These are phyloP conservation scores for Aspergillus viridinutans DNA, from an alignment of 2,329 filamentous ascomycete species.

Conservation along the genomic window DNA sequence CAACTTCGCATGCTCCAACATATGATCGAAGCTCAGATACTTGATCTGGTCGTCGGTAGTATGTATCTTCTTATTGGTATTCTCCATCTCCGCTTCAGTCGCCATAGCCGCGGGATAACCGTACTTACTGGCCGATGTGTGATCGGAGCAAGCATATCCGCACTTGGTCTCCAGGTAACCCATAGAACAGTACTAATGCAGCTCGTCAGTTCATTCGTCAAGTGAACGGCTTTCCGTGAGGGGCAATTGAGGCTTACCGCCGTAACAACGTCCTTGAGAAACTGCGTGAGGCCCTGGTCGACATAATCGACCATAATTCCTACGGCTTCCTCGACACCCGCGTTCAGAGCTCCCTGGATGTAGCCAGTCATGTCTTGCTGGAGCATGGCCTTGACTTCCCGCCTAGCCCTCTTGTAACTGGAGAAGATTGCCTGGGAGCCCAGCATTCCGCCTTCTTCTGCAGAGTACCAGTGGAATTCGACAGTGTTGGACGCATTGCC, in stretches of 20 bases:
- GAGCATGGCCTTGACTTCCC: conserved; percentile 89
- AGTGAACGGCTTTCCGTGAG: neutral
- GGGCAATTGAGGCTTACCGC: conserved; percentile 43
- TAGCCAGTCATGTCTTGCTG: conserved; percentile 98
- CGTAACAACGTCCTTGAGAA: conserved; percentile 84
- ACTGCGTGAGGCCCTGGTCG: conserved; percentile 73
- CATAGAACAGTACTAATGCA: conserved; percentile 72
- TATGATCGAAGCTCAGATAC: conserved; percentile 76
- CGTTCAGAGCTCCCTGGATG: conserved; percentile 74
- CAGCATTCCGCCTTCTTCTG: conserved; percentile 81
- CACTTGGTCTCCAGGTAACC: conserved; percentile 84
- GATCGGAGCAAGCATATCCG: conserved; percentile 76
- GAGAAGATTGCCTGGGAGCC: conserved; percentile 88
- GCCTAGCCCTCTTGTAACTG: conserved; percentile 66
- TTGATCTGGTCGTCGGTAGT: conserved; percentile 67
- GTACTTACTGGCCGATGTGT: conserved; percentile 62
- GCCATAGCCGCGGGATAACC: conserved; percentile 64
- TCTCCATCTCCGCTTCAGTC: conserved; percentile 57
- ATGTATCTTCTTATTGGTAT: conserved; percentile 68
- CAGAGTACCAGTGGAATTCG: conserved; percentile 96
- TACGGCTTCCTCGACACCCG: conserved; percentile 76
- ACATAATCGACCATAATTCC: conserved; percentile 93
- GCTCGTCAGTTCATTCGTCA: conserved; percentile 7
- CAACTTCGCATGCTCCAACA: conserved; percentile 84
- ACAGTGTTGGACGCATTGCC: conserved; percentile 79